These are phyloP conservation scores for Cyberlindnera maclurae DNA, from an alignment of 805 yeast genomes.

Conservation along the genomic window DNA sequence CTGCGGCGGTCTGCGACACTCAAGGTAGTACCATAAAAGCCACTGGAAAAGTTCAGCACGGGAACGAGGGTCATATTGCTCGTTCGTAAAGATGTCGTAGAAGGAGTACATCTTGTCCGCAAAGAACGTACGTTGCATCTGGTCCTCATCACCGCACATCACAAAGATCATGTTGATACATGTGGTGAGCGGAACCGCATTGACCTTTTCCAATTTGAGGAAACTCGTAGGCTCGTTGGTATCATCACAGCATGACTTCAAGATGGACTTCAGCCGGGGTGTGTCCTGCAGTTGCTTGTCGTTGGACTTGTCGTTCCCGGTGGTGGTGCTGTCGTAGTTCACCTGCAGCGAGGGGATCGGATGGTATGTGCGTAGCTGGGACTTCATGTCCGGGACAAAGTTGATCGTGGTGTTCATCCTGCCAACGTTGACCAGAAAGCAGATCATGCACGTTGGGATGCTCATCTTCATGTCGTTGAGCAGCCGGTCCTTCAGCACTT, in stretches of 20 bases:
- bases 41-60: slow-evolving; percentile 74
- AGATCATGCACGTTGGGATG: slow-evolving; percentile 69
- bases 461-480: slow-evolving; percentile 55
- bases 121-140: slow-evolving; percentile 34
- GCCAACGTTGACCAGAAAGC: slow-evolving; percentile 85
- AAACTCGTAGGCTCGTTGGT: slow-evolving; percentile 41
- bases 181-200: slow-evolving; percentile 42
- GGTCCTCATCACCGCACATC: slow-evolving; percentile 56
- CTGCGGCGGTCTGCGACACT: slow-evolving; percentile 54
- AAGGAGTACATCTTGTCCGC: slow-evolving; percentile 38
- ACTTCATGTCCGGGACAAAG: slow-evolving; percentile 92
- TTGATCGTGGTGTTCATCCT: slow-evolving; percentile 92
- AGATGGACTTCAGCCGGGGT: slow-evolving; percentile 82
- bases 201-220: slow-evolving; percentile 36
- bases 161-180: slow-evolving; percentile 73
- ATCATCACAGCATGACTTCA: slow-evolving; percentile 81
- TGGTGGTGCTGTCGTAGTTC: slow-evolving; percentile 36
- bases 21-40: slow-evolving; percentile 75
- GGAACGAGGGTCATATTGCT: slow-evolving; percentile 51
- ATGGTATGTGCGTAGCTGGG: slow-evolving; percentile 87
- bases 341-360: slow-evolving; percentile 87
- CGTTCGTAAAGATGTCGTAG: slow-evolving; percentile 66
- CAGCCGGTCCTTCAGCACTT: slow-evolving; percentile 72
- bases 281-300: slow-evolving; percentile 89
- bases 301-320: slow-evolving; percentile 28